These are phyloP conservation scores for Trichomonascaceae sp. DNA, from an alignment of 1,139 yeast genomes.

Conservation along the genomic window DNA sequence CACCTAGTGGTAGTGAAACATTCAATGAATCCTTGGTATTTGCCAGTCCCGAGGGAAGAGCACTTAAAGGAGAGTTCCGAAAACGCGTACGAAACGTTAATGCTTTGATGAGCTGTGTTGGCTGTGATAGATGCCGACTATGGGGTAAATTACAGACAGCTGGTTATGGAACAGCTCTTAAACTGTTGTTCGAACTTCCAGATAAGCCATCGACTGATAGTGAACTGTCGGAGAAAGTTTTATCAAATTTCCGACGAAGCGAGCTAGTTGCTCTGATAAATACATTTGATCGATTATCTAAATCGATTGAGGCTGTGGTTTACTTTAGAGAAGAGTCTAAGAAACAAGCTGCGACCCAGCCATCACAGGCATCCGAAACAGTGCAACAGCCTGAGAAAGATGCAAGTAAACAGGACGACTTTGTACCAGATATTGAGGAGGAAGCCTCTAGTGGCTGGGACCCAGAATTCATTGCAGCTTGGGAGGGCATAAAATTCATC, in stretches of 20 bases:
- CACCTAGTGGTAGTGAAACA: conserved; percentile 36
- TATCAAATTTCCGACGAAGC: conserved; percentile 59
- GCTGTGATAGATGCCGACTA: conserved; percentile 93
- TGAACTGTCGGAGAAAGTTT: conserved; percentile 30
- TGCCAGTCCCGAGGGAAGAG: conserved; percentile 39
- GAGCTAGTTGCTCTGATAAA: conserved; percentile 87
- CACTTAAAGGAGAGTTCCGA: conserved; percentile 74
- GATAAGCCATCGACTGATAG: conserved; percentile 40
- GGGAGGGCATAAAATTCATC: conserved; percentile 62
- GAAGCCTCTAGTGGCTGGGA: conserved; percentile 20
- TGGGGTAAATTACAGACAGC: conserved; percentile 98
- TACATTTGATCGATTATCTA: conserved; percentile 86
- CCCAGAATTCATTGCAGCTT: conserved; percentile 51
- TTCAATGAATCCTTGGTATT: conserved; percentile 55
- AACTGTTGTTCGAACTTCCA: conserved; percentile 75
- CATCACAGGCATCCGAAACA: background rate
- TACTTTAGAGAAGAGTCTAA: conserved; percentile 55
- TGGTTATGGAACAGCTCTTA: conserved; percentile 95
- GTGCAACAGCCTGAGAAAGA: conserved; percentile 16
- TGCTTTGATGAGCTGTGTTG: conserved; percentile 95
- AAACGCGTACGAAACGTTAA: conserved; percentile 82
- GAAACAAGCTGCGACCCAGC: conserved; percentile 8
- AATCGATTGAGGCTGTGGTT: conserved; percentile 69
- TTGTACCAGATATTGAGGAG: conserved; percentile 6
- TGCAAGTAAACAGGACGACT: background rate